phyloP scores from a whole-genome alignment of 2,329 filamentous ascomycete genomes.

The Colletotrichum destructivum region DNA sequence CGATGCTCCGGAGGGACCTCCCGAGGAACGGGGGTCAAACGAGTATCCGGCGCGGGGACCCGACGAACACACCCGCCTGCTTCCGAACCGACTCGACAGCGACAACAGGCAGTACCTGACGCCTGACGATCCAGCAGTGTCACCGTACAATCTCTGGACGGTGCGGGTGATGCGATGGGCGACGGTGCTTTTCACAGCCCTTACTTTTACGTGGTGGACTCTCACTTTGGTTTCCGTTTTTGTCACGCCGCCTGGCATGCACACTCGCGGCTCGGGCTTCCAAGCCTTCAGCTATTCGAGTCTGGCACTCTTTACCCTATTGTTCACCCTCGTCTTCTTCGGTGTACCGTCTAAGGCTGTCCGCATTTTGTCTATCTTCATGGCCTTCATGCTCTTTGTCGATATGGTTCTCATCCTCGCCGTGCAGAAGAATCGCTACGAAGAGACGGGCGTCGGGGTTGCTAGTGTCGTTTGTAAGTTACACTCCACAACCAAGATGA shows the following conservation, averaged over 20 bases:
- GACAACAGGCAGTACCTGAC: constrained; percentile 49
- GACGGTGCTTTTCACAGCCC: constrained; percentile 80
- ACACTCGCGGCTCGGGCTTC: constrained; percentile 92
- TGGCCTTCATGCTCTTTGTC: constrained; percentile 77
- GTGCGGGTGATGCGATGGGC: constrained; percentile 85
- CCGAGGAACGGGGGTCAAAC: constrained; percentile 28
- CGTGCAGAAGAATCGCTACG: constrained; percentile 80
- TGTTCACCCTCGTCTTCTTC: constrained; percentile 89
- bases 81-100: constrained; percentile 77
- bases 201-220: constrained; percentile 94
- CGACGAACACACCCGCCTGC: constrained; percentile 74
- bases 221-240: constrained; percentile 91
- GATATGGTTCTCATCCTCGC: constrained; percentile 85
- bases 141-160: constrained; percentile 95
- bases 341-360: constrained; percentile 85
- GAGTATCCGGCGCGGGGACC: constrained; percentile 46
- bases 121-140: constrained; percentile 70
- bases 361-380: constrained; percentile 78
- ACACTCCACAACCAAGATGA: neutral
- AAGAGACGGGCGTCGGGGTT: constrained; percentile 95
- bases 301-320: constrained; percentile 81
- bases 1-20: constrained; percentile 46
- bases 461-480: constrained; percentile 79
- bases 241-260: constrained; percentile 88
- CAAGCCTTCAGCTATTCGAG: constrained; percentile 89